Base-by-base conservation (phyloP, 2,329 filamentous ascomycete species). In the Cadophora sp. region DNA sequence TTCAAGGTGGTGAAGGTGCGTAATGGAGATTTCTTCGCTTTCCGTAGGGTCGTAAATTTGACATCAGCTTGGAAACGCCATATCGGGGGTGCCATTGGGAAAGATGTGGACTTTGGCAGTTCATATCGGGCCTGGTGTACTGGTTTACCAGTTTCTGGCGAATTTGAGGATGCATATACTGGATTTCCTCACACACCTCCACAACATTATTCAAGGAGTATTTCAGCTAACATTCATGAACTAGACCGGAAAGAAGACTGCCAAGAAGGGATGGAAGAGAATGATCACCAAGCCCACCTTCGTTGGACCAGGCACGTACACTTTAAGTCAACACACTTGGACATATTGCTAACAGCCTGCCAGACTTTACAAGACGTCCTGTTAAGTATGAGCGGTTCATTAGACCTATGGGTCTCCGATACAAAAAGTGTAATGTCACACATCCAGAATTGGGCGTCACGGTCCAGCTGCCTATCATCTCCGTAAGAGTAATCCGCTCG, bases 241-340 rank as follows among this genome's bases (percentile, higher is more conserved):
- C 77, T 94, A 94, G 83, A 98, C 95, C 37, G 95, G 96, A 76
- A 97, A 97, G 88, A 97, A 97, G 86, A 93, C 91, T 1, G 86
- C 90, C 66, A 94, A 97, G 87, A 68, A 82, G 79, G 66, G 66
- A 71, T 87, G 90, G 90, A 92, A 92, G 83, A 81, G 89, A 43
- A 90, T 90, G 84, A 85, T 89, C 71, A 88, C 85, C 34, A 87
- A 94, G 81, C 91, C 91, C 11, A 94, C 93, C 0, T 98, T 98
- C 79, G 95, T 98, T 26, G 95, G 72, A 43, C 74, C 73, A 48
- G 94, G 97, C 75, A 97, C 97, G 31, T 46, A 31, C 24, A 22
- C 7, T 11, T 22, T 22, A 11, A n/a, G 14, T n/a, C 1, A 24
- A n/a, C 27, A 11, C 5, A 4, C 9, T 2, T 22, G n/a, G n/a